Percentiles rank a stretch among this genome's conserved stretches.
Evolutionary conservation across 805 yeast species (phyloP).

Genomic region (Saccharomycopsis capsularis): DNA sequence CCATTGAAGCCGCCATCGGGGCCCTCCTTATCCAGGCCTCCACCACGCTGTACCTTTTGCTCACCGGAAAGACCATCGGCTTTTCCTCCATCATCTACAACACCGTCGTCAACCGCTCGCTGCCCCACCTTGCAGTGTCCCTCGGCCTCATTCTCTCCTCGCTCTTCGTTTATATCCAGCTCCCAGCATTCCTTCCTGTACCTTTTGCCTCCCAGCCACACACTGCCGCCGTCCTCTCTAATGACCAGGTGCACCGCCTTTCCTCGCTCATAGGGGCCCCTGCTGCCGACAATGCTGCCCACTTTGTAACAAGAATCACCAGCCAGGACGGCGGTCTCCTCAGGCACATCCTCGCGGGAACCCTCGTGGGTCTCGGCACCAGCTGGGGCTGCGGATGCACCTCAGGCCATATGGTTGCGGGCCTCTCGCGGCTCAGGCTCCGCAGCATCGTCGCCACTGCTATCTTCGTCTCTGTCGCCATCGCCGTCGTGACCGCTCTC

Average conservation of each 20-base stretch:
- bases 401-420: conserved; percentile 48
- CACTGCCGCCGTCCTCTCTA: not conserved
- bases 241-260: not conserved
- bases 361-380: conserved; percentile 43
- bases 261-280: not conserved
- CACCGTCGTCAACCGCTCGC: conserved; percentile 26
- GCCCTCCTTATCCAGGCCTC: conserved; percentile 41
- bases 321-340: not conserved
- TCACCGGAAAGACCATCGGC: conserved; percentile 39
- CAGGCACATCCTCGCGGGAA: conserved; percentile 29
- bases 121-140: conserved; percentile 28
- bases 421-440: conserved; percentile 39
- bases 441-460: conserved; percentile 41
- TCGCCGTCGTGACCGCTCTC: conserved; percentile 15
- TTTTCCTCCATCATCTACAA: conserved; percentile 38
- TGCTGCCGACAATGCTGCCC: not conserved
- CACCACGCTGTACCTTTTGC: conserved; percentile 35
- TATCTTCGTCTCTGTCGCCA: conserved; percentile 33
- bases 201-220: not conserved
- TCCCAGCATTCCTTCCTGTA: conserved; percentile 29
- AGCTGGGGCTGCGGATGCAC: conserved; percentile 45
- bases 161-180: conserved; percentile 20
- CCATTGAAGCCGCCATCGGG: conserved; percentile 38
- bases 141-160: conserved; percentile 33
- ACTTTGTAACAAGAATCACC: too few species aligned